These are phyloP conservation scores for Malus hybrid DNA, from an alignment of 331 rosid genomes.

Conservation along the genomic window DNA sequence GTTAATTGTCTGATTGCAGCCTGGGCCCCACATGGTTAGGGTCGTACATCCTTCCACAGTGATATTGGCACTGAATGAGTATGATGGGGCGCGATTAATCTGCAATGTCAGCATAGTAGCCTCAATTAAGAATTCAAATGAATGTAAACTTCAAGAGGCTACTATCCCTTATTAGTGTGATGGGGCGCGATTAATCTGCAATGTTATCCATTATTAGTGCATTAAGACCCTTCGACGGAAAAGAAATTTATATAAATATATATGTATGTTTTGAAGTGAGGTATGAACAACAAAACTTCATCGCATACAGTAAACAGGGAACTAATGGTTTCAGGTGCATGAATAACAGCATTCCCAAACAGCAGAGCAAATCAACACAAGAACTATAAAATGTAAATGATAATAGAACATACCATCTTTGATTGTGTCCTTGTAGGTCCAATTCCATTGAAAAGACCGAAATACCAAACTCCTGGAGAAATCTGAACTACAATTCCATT, in stretches of 20 bases:
- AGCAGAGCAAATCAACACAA: background rate
- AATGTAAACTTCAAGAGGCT: background rate
- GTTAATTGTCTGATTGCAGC: conserved; percentile 71
- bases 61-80: conserved; percentile 68
- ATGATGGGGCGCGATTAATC: conserved; percentile 69
- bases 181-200: conserved; percentile 59
- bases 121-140: background rate
- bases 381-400: background rate
- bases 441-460: conserved; percentile 91
- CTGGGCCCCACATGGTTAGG: conserved; percentile 58
- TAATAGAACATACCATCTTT: conserved; percentile 59
- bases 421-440: conserved; percentile 84
- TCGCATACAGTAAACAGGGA: background rate
- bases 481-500: conserved; percentile 47
- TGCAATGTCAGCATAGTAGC: conserved; percentile 3
- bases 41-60: conserved; percentile 80
- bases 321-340: background rate
- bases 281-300: background rate
- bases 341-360: background rate
- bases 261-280: too few relatives aligned
- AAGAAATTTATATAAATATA: too few relatives aligned
- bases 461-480: conserved; percentile 90
- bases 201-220: background rate
- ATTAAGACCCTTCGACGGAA: too few relatives aligned
- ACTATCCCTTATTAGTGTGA: conserved; percentile 14